These are phyloP conservation scores for Huntiella moniliformis DNA, from an alignment of 2,329 filamentous ascomycete genomes.

Conservation along the genomic window DNA sequence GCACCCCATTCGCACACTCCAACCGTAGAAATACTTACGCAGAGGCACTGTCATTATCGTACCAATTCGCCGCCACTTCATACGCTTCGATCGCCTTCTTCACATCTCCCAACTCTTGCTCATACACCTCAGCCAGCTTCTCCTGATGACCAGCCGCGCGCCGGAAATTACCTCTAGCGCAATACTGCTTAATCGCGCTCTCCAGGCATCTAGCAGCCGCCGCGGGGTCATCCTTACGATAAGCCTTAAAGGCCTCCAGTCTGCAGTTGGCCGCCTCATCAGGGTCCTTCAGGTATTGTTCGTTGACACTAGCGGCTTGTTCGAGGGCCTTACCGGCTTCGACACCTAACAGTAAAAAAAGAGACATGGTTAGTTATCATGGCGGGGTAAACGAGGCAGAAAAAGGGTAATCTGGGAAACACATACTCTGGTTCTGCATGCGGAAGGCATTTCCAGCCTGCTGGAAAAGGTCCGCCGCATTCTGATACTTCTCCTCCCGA, in stretches of 20 bases:
- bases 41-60: slow-evolving; percentile 66
- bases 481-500: slow-evolving; percentile 71
- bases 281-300: slow-evolving; percentile 65
- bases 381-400: not conserved
- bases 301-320: slow-evolving; percentile 65
- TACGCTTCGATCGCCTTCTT: slow-evolving; percentile 68
- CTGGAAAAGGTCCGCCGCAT: slow-evolving; percentile 70
- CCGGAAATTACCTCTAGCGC: slow-evolving; percentile 73
- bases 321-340: slow-evolving; percentile 81
- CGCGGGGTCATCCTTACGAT: slow-evolving; percentile 66
- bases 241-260: slow-evolving; percentile 87
- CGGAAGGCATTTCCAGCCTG: slow-evolving; percentile 85
- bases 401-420: not conserved
- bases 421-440: slow-evolving; percentile 63
- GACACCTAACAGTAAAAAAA: slow-evolving; percentile 34
- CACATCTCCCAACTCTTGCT: slow-evolving; percentile 60
- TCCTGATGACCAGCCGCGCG: slow-evolving; percentile 83
- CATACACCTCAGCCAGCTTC: slow-evolving; percentile 68
- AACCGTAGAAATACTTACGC: slow-evolving; percentile 36
- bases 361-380: not conserved
- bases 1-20: not conserved
- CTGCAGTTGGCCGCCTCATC: slow-evolving; percentile 82
- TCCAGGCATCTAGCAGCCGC: slow-evolving; percentile 68
- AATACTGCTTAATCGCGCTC: slow-evolving; percentile 69
- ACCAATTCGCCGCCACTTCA: slow-evolving; percentile 74